Evolutionary conservation across 202 grass and related monocot species (phyloP).

Genomic region (Schoenoplectus tabernaemontani): DNA sequence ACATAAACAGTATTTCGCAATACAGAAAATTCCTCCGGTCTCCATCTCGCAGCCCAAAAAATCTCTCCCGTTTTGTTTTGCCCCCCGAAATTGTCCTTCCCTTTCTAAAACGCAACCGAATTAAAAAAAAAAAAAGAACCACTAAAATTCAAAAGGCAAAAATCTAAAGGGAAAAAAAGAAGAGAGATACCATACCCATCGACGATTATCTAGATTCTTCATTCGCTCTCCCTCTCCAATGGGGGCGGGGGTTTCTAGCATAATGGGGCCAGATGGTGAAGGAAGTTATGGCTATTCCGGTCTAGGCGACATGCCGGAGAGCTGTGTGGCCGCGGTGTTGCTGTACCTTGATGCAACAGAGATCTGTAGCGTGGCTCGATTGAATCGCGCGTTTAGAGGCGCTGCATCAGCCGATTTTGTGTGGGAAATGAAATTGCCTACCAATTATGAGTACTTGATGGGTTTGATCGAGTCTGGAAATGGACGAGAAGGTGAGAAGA

Average conservation of each 20-base stretch:
- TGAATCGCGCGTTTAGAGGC: conserved; percentile 63
- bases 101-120: not conserved
- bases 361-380: conserved; percentile 59
- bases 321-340: conserved; percentile 61
- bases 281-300: conserved; percentile 35
- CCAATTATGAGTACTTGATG: conserved; percentile 54
- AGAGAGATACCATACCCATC: not conserved
- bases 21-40: not conserved
- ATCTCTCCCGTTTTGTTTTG: not conserved
- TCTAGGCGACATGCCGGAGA: conserved; percentile 86
- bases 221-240: conserved; percentile 23
- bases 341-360: conserved; percentile 62
- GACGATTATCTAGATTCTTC: not conserved
- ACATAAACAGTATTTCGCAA: too few species aligned
- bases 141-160: not conserved
- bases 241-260: conserved; percentile 61
- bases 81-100: not conserved
- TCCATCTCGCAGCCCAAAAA: not conserved
- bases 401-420: conserved; percentile 70
- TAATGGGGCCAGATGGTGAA: conserved; percentile 42
- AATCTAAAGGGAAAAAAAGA: not conserved
- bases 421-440: conserved; percentile 60
- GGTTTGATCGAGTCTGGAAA: conserved; percentile 35
- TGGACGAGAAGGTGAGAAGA: conserved; percentile 19
- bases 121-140: not conserved